Evolutionary conservation across 2,329 filamentous ascomycete genomes (phyloP).

Genomic region (Fusarium neocosmosporiellum): DNA sequence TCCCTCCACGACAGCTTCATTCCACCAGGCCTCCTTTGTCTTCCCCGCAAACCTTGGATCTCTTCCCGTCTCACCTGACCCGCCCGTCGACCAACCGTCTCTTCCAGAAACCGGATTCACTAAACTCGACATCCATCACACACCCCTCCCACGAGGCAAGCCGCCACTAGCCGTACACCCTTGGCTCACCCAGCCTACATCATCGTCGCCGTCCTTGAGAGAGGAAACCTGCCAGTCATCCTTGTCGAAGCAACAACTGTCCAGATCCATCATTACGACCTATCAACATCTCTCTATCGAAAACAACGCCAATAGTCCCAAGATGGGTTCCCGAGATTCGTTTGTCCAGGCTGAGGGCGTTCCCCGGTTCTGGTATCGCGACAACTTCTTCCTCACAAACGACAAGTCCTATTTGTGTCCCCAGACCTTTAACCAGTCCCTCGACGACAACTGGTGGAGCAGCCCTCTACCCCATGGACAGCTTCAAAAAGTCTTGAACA

Average conservation of each 20-base stretch:
- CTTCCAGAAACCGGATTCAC: constrained; percentile 27
- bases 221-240: constrained; percentile 2
- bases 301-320: constrained; percentile 2
- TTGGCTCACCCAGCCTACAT: constrained; percentile 34
- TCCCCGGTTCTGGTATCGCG: constrained; percentile 60
- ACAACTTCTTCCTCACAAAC: constrained; percentile 70
- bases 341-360: constrained; percentile 46
- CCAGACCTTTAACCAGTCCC: constrained; percentile 64
- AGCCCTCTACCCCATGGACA: constrained; percentile 59
- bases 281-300: neutral
- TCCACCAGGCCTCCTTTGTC: constrained; percentile 5
- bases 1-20: neutral
- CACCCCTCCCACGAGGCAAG: constrained; percentile 35
- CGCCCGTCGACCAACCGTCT: constrained; percentile 30
- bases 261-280: neutral
- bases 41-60: constrained; percentile 32
- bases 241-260: neutral
- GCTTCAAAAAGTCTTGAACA: constrained; percentile 64
- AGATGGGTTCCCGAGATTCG: constrained; percentile 42
- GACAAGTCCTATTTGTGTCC: constrained; percentile 66
- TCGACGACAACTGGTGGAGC: constrained; percentile 71
- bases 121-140: constrained; percentile 33
- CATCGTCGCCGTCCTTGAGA: constrained; percentile 20
- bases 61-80: constrained; percentile 34
- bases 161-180: constrained; percentile 40